Conservation (phyloP, 495 filamentous ascomycete genomes). For the Aspergillus diversus region DNA sequence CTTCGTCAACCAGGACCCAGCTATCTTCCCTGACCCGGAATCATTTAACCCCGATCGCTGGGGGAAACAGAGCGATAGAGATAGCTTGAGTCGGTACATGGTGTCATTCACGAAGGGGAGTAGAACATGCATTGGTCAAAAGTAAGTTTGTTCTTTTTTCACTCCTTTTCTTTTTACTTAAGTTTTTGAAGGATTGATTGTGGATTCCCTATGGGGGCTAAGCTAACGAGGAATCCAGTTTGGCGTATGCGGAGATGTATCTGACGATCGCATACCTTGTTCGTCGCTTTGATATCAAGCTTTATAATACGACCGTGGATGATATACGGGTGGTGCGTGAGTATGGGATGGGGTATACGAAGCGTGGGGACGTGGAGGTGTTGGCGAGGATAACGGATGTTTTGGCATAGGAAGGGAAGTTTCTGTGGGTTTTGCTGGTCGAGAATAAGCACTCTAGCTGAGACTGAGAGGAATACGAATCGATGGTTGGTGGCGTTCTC, state of each 20-base stretch:
- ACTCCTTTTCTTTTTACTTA: background rate
- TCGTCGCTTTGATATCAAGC: constrained; percentile 40
- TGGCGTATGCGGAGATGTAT: constrained; percentile 47
- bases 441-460: too few relatives aligned
- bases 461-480: too few relatives aligned
- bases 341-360: constrained; percentile 23
- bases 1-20: constrained; percentile 50
- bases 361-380: constrained; percentile 13
- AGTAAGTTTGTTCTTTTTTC: constrained; percentile 29
- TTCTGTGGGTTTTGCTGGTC: too few relatives aligned
- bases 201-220: background rate
- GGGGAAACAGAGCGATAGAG: constrained; percentile 29
- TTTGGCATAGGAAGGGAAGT: too few relatives aligned
- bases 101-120: constrained; percentile 51
- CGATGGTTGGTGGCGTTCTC: too few relatives aligned
- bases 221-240: constrained; percentile 24
- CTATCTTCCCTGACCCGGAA: constrained; percentile 50
- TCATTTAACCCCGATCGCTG: constrained; percentile 55
- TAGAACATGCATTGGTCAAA: constrained; percentile 51
- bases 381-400: background rate
- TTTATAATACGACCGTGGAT: constrained; percentile 39
- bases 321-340: constrained; percentile 37
- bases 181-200: background rate
- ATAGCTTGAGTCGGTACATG: constrained; percentile 37
- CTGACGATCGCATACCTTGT: constrained; percentile 39